Conservation (phyloP, 169 alveolate genomes). For the Cryptosporidium meleagridis region DNA sequence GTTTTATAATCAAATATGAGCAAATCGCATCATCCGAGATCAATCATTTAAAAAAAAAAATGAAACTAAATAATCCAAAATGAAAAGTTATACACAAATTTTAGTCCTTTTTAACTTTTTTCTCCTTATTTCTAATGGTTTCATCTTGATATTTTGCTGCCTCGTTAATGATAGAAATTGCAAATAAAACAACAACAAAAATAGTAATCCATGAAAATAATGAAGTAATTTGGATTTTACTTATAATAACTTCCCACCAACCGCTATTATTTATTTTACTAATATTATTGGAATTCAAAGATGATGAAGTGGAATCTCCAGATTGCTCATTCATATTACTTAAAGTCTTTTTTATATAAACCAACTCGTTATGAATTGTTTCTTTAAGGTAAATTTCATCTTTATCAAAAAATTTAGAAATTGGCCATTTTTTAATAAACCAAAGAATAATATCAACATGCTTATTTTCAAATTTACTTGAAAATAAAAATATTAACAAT, state of each 20-base stretch:
- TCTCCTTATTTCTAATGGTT: not conserved
- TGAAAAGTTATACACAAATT: not conserved
- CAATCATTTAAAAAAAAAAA: too few species aligned
- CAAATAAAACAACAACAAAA: slow-evolving; percentile 8
- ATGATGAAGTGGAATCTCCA: not conserved
- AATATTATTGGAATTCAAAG: not conserved
- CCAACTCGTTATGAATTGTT: slow-evolving; percentile 19
- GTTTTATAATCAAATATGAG: not conserved
- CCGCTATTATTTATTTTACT: not conserved
- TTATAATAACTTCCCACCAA: not conserved
- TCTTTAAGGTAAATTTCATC: slow-evolving; percentile 9
- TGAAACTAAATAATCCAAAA: not conserved
- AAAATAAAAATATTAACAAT: slow-evolving; percentile 85
- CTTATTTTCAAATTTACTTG: slow-evolving; percentile 70
- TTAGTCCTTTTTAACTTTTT: not conserved
- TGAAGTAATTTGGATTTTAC: slow-evolving; percentile 10
- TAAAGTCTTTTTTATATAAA: slow-evolving; percentile 25
- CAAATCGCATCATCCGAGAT: not conserved
- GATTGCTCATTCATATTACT: not conserved
- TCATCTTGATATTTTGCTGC: slow-evolving; percentile 66
- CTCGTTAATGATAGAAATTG: slow-evolving; percentile 42
- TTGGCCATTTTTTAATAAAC: slow-evolving; percentile 56
- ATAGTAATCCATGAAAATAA: slow-evolving; percentile 51
- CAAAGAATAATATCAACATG: slow-evolving; percentile 69
- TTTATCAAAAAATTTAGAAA: slow-evolving; percentile 5